Base-by-base conservation (phyloP, 345 rosid genomes). In the Pseudoturritis turrita region DNA sequence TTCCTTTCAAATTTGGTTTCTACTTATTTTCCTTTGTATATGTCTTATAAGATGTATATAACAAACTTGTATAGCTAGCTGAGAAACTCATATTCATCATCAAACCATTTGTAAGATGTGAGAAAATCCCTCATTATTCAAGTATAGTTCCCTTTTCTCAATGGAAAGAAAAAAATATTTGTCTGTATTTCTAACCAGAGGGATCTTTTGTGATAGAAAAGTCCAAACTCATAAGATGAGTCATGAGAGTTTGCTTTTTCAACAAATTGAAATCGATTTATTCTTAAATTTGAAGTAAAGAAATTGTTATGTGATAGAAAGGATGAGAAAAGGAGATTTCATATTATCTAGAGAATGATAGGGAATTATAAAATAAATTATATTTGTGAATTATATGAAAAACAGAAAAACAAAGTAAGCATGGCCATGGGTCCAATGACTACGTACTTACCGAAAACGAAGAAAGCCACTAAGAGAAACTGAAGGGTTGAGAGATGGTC, bases 341-440 rank as follows among this genome's bases (percentile, higher is more conserved):
- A 66, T 51, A 65, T 74, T 66, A 58, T 59, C 23, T 66, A 74
- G 62, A 58, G 10, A 57, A 37, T 33, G 29, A 28, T 40, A 50
- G 4, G 29, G 49, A 59, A 63, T 14, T 29, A 47, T 40, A 29
- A 5, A n/a, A 12, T 6, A 5, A 7, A 35, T 14, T n/a, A 58
- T 28, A 11, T 11, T 4, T 33, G 3, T 67, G 40, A 58, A 74
- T 59, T 41, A 74, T 66, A 29, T 18, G 31, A 39, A 72, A n/a
- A 68, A 31, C 46, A 22, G 68, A 26, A 51, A 41, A 45, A 67
- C 73, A 74, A 74, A 60, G 73, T 74, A 59, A 61, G 62, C 62
- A 74, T 74, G 78, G 68, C 7, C 39, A 72, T 72, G 77, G 71
- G 72, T 65, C 77, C 59, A 54, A 56, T 45, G 59, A 44, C 51